Evolutionary conservation across 2,329 filamentous ascomycete species (phyloP).

Genomic region (Sporothrix brasiliensis): DNA sequence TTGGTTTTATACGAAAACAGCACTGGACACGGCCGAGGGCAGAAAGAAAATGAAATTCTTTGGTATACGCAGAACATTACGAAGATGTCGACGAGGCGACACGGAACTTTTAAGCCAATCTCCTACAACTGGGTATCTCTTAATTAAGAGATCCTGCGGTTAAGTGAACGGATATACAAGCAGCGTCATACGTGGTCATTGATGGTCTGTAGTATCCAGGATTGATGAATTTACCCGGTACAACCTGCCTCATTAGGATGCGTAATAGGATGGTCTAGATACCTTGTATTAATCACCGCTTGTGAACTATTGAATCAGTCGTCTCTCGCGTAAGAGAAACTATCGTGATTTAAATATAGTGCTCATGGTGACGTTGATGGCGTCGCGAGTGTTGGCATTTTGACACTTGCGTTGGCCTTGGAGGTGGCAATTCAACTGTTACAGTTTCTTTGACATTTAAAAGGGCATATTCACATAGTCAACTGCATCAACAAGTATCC

Average conservation of each 20-base stretch:
- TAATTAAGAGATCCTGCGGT: neutral
- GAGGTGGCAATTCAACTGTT: no score
- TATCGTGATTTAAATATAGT: neutral
- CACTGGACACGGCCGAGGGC: no score
- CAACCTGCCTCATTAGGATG: neutral
- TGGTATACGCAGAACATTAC: no score
- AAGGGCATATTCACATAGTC: neutral
- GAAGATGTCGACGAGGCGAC: no score
- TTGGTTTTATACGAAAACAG: no score
- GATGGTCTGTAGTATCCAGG: no score
- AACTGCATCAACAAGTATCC: neutral
- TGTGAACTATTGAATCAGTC: neutral
- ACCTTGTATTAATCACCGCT: neutral
- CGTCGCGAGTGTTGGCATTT: neutral
- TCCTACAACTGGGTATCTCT: neutral
- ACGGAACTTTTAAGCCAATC: neutral
- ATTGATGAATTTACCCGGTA: constrained; percentile 8
- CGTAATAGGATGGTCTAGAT: neutral
- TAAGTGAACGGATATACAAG: no score
- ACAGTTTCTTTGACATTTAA: no score
- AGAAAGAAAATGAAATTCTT: no score
- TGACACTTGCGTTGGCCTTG: neutral
- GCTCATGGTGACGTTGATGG: neutral
- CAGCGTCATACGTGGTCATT: no score
- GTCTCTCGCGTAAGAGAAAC: neutral